Conservation (phyloP, 2,329 filamentous ascomycete genomes). For the Emergomyces pasteurianus region DNA sequence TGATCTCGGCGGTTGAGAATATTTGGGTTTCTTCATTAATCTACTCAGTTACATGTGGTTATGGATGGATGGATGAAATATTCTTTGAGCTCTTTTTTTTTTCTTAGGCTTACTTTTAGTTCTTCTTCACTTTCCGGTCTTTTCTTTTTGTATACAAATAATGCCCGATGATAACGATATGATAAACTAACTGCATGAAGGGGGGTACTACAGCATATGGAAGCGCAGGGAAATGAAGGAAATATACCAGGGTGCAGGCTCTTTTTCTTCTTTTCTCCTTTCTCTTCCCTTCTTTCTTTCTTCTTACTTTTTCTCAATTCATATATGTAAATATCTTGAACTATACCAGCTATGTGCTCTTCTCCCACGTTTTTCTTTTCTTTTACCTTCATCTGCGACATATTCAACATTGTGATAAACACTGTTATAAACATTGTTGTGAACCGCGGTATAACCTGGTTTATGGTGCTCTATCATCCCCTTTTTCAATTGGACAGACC, state of each 20-base stretch:
- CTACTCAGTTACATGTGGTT: neutral
- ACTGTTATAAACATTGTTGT: neutral
- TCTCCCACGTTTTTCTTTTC: too few species aligned
- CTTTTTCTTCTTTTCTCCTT: neutral
- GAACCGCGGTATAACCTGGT: neutral
- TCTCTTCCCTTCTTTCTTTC: neutral
- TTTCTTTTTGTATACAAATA: slow-evolving; percentile 1
- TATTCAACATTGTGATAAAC: neutral
- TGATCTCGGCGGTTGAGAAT: neutral
- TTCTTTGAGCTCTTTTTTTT: neutral
- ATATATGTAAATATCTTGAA: neutral
- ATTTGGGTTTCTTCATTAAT: neutral
- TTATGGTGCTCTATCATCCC: neutral
- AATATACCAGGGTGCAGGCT: neutral
- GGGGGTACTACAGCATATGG: neutral
- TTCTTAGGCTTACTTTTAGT: neutral
- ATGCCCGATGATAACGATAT: slow-evolving; percentile 1
- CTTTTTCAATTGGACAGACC: neutral
- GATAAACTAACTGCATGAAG: neutral
- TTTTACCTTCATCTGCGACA: neutral
- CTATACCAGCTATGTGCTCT: neutral
- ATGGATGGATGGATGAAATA: neutral
- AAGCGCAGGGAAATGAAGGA: neutral
- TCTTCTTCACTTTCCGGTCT: neutral
- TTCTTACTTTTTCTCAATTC: neutral